Evolutionary conservation across 2,329 filamentous ascomycete species (phyloP), one percentile per base, ranked within the genome.

Genomic region (Xylariales sp.): DNA sequence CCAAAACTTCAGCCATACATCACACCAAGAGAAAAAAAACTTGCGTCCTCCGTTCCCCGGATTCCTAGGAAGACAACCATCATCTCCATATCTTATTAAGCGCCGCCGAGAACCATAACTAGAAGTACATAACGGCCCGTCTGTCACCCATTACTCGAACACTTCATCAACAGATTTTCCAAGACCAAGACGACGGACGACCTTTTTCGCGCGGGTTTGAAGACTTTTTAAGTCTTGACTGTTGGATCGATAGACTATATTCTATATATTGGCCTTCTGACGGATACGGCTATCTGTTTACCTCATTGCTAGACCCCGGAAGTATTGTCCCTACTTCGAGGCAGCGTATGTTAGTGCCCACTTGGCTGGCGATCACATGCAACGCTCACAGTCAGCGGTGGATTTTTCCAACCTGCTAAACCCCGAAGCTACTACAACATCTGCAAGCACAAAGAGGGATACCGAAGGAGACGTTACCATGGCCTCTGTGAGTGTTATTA

Each of bases 361-460:
- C 72, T 74, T 74, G 76, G 76, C 77, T 76, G 78, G 78, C 81
- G 79, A 84, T 89, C 89, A 90, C 86, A 93, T 93, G 90, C 90
- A 92, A 87, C 88, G 89, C 81, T 86, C 89, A 85, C 85, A 87
- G 77, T 91, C 90, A 74, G 89, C 90, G 80, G 89, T 91, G 82
- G 90, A 91, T 86, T 91, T 93, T 81, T 88, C 88, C 79, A 91
- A 88, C 85, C 88, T 93, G 79, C 87, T 93, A 77, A 93, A 92
- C 78, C 90, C 90, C 55, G 84, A 85, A 62, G 70, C 69, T 75
- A 81, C 71, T 70, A 80, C 77, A 68, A 71, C 64, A 74, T 75
- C 76, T 58, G 74, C 73, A 73, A 73, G 71, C 69, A 73, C 66
- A 56, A 76, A 69, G 71, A 78, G 68, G 58, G 78, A 81, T 63